phyloP scores from a whole-genome alignment of 2,329 filamentous ascomycete species.

The Dryadomyces sulphureus region DNA sequence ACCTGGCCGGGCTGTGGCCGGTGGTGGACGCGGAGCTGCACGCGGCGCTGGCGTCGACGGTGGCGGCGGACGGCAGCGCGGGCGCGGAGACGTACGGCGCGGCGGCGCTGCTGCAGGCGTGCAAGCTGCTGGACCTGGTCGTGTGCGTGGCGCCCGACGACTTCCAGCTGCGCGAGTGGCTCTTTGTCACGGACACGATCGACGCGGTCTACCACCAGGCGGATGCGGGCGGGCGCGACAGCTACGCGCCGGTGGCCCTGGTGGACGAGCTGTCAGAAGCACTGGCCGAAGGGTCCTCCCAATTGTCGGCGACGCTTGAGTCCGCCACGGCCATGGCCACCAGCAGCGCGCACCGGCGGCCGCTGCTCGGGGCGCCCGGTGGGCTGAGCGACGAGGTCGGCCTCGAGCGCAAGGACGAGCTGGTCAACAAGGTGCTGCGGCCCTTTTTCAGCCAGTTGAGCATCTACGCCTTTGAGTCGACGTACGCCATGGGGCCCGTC shows the following conservation, averaged over 20 bases:
- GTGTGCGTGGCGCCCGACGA: slow-evolving; percentile 80
- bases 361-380: slow-evolving; percentile 33
- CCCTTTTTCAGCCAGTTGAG: slow-evolving; percentile 88
- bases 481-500: slow-evolving; percentile 64
- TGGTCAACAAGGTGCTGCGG: slow-evolving; percentile 64
- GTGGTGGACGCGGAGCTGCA: slow-evolving; percentile 78
- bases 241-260: slow-evolving; percentile 57
- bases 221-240: slow-evolving; percentile 6
- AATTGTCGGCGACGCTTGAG: slow-evolving; percentile 14
- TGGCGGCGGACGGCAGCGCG: slow-evolving; percentile 47
- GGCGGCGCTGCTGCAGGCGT: slow-evolving; percentile 69
- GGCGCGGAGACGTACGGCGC: slow-evolving; percentile 63
- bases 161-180: slow-evolving; percentile 96
- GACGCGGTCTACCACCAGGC: slow-evolving; percentile 80
- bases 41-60: slow-evolving; percentile 59
- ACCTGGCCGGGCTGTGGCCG: slow-evolving; percentile 79
- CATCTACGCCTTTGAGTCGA: slow-evolving; percentile 85
- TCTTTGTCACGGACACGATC: slow-evolving; percentile 93
- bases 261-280: slow-evolving; percentile 75
- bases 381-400: slow-evolving; percentile 40
- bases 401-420: slow-evolving; percentile 47
- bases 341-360: slow-evolving; percentile 24
- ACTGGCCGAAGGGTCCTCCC: slow-evolving; percentile 24
- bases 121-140: slow-evolving; percentile 84
- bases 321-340: slow-evolving; percentile 17